Percentiles rank a stretch among this genome's conserved stretches.
phyloP scores from a whole-genome alignment of 1,284 basidiomycete species.

The Amylostereum chailletii region DNA sequence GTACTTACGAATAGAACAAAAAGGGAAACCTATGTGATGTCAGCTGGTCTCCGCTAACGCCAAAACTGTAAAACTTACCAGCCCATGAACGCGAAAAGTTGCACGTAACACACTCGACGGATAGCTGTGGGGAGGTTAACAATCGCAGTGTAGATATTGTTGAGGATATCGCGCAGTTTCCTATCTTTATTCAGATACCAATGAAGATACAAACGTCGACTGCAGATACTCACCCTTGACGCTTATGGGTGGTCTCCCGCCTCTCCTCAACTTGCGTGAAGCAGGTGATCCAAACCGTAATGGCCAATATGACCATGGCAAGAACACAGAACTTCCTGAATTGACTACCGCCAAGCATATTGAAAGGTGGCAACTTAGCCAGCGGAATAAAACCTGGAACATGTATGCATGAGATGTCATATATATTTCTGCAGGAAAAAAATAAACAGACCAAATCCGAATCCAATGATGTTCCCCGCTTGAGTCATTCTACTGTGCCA shows the following conservation, averaged over 20 bases:
- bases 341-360: constrained; percentile 84
- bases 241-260: constrained; percentile 34
- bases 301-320: constrained; percentile 69
- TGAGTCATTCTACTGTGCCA: constrained; percentile 97
- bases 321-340: constrained; percentile 95
- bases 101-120: constrained; percentile 83
- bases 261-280: constrained; percentile 72
- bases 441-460: constrained; percentile 63
- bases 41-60: neutral
- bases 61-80: constrained; percentile 43
- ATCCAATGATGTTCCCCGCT: constrained; percentile 91
- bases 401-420: constrained; percentile 8
- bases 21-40: constrained; percentile 77
- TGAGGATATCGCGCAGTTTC: constrained; percentile 54
- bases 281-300: constrained; percentile 86
- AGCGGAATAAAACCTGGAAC: constrained; percentile 76
- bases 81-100: constrained; percentile 88
- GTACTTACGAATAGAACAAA: constrained; percentile 78
- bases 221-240: constrained; percentile 29
- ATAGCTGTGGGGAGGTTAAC: constrained; percentile 75
- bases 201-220: neutral
- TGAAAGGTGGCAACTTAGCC: constrained; percentile 62
- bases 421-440: neutral
- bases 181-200: constrained; percentile 23
- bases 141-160: constrained; percentile 71